phyloP scores from a whole-genome alignment of 371 early-diverging fungal genomes.

The Funneliformis caledonium region DNA sequence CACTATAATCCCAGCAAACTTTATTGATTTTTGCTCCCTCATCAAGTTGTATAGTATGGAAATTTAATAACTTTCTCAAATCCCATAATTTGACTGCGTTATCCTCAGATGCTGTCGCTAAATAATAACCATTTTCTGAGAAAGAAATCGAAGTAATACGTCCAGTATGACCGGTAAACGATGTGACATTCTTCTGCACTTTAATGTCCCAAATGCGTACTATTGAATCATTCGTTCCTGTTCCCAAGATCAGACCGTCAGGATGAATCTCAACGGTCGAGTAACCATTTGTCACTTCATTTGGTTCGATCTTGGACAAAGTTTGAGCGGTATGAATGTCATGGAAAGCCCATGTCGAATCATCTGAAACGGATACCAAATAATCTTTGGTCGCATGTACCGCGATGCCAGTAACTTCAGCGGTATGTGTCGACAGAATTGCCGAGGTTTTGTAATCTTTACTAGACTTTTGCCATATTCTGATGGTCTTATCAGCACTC shows the following conservation, averaged over 20 bases:
- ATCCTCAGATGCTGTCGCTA: constrained; percentile 77
- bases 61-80: constrained; percentile 81
- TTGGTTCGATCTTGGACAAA: constrained; percentile 55
- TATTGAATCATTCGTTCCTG: constrained; percentile 76
- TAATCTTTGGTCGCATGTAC: constrained; percentile 83
- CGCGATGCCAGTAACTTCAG: constrained; percentile 72
- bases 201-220: constrained; percentile 90
- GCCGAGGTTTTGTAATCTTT: constrained; percentile 59
- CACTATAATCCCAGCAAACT: constrained; percentile 80
- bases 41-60: constrained; percentile 70
- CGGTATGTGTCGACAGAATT: constrained; percentile 68
- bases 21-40: constrained; percentile 62
- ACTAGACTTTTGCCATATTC: constrained; percentile 67
- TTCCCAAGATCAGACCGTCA: constrained; percentile 86
- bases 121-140: constrained; percentile 90
- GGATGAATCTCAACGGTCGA: constrained; percentile 87
- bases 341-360: constrained; percentile 83
- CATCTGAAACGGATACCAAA: constrained; percentile 74
- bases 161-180: constrained; percentile 76
- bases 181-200: constrained; percentile 69
- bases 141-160: constrained; percentile 75
- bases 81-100: constrained; percentile 87
- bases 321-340: constrained; percentile 72
- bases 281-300: constrained; percentile 55
- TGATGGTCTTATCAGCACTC: constrained; percentile 83